phyloP scores from a whole-genome alignment of 2,329 filamentous ascomycete species.

The Verticillium nubilum region DNA sequence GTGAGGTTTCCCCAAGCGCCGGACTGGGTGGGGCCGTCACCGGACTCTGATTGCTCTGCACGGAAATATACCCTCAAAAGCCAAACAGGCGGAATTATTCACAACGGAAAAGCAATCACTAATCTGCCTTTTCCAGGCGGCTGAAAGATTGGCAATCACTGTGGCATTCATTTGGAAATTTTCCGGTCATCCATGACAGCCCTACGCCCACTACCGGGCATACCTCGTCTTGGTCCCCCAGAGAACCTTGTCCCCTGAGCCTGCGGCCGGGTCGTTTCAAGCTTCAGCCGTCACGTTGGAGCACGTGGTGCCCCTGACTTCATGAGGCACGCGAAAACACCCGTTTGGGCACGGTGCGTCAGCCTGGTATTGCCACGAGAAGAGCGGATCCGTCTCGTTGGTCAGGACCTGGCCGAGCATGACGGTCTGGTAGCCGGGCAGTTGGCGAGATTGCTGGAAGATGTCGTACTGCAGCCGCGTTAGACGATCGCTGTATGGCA shows the following conservation, averaged over 20 bases:
- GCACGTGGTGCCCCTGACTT: background rate
- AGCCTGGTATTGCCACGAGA: constrained; percentile 46
- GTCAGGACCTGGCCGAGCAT: constrained; percentile 39
- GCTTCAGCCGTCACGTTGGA: background rate
- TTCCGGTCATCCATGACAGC: background rate
- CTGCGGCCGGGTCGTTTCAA: background rate
- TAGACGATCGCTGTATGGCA: too few relatives aligned
- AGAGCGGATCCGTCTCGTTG: constrained; percentile 48
- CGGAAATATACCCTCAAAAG: background rate
- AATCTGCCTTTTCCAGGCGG: background rate
- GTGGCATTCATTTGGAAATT: background rate
- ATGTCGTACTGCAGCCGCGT: constrained; percentile 30
- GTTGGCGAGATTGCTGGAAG: constrained; percentile 33
- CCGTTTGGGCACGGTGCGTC: constrained; percentile 6
- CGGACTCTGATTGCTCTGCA: background rate
- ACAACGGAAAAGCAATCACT: background rate
- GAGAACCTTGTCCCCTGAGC: background rate
- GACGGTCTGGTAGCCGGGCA: constrained; percentile 24
- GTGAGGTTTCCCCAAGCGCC: background rate
- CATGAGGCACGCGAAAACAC: background rate
- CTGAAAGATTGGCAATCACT: background rate
- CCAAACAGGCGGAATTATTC: background rate
- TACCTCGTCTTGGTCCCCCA: background rate
- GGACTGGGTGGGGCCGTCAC: background rate
- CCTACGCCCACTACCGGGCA: background rate